A percentile compares a stretch with the other conserved stretches of the same genome.
phyloP scores from a whole-genome alignment of 2,329 filamentous ascomycete genomes.

The Teratosphaeriaceae sp. region DNA sequence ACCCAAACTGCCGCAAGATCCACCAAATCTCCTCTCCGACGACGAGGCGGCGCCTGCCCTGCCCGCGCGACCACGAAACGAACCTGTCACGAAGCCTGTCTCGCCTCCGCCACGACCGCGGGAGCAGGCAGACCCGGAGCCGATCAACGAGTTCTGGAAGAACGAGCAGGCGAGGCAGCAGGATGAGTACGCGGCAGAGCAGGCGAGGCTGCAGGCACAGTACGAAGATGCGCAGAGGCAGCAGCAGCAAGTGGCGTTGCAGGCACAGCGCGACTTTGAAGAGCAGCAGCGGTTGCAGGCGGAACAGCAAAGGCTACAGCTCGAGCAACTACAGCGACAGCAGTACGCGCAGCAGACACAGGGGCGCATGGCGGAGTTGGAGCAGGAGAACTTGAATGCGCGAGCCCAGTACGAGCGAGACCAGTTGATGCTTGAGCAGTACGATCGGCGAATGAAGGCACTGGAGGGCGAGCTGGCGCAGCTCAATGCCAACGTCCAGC shows the following conservation, averaged over 20 bases:
- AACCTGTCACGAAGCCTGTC: conserved; percentile 62
- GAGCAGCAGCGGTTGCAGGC: conserved; percentile 82
- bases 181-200: conserved; percentile 90
- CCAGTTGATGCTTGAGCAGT: conserved; percentile 94
- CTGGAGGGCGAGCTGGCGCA: conserved; percentile 81
- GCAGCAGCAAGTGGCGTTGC: conserved; percentile 75
- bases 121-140: conserved; percentile 75
- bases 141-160: conserved; percentile 98
- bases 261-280: conserved; percentile 92
- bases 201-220: conserved; percentile 78
- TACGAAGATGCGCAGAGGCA: conserved; percentile 73
- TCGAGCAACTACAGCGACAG: conserved; percentile 81
- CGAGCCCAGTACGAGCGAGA: conserved; percentile 95
- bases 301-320: conserved; percentile 84
- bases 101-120: conserved; percentile 60
- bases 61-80: conserved; percentile 63
- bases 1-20: conserved; percentile 89
- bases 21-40: conserved; percentile 79
- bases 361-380: conserved; percentile 88
- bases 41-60: conserved; percentile 72
- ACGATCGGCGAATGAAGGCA: conserved; percentile 86
- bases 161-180: conserved; percentile 86
- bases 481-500: conserved; percentile 72
- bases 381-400: conserved; percentile 90
- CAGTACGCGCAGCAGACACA: conserved; percentile 93